Conservation (phyloP, 2,329 filamentous ascomycete genomes). For the Fusarium circinatum region DNA sequence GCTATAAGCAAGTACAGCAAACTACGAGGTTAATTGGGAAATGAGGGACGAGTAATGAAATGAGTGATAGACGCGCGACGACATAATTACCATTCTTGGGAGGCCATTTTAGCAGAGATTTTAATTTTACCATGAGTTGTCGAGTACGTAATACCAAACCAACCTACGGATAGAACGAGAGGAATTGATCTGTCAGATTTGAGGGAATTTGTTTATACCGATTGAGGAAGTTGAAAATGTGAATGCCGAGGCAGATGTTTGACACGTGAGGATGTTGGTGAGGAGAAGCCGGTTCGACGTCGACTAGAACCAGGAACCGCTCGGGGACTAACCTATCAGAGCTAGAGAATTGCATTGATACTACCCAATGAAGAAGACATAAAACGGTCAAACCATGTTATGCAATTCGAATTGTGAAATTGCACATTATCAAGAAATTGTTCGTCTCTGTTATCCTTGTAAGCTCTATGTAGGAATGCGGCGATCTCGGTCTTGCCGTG, state of each 20-base stretch:
- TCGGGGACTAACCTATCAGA: neutral
- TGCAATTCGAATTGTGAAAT: neutral
- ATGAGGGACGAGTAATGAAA: slow-evolving; percentile 23
- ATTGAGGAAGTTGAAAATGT: slow-evolving; percentile 19
- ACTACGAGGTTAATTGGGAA: slow-evolving; percentile 11
- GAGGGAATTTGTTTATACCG: slow-evolving; percentile 19
- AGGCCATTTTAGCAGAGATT: slow-evolving; percentile 22
- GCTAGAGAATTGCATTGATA: neutral
- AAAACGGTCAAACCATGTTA: neutral
- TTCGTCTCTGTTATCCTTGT: neutral
- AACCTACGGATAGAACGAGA: neutral
- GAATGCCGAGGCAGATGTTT: slow-evolving; percentile 17
- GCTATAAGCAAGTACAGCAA: slow-evolving; percentile 49
- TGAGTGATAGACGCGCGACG: slow-evolving; percentile 13
- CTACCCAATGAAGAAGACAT: neutral
- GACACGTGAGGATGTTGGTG: slow-evolving; percentile 17
- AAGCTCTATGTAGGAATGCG: neutral
- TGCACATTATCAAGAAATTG: neutral
- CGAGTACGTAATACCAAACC: slow-evolving; percentile 6
- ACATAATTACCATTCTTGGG: slow-evolving; percentile 27
- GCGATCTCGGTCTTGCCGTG: neutral
- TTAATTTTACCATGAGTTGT: slow-evolving; percentile 28
- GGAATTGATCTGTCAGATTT: slow-evolving; percentile 9
- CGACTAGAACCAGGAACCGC: neutral
- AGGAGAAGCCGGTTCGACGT: slow-evolving; percentile 15